A percentile compares a stretch with the other conserved stretches of the same genome.
Evolutionary conservation across 306 rosid species (phyloP).

Genomic region (Alnus rubra): DNA sequence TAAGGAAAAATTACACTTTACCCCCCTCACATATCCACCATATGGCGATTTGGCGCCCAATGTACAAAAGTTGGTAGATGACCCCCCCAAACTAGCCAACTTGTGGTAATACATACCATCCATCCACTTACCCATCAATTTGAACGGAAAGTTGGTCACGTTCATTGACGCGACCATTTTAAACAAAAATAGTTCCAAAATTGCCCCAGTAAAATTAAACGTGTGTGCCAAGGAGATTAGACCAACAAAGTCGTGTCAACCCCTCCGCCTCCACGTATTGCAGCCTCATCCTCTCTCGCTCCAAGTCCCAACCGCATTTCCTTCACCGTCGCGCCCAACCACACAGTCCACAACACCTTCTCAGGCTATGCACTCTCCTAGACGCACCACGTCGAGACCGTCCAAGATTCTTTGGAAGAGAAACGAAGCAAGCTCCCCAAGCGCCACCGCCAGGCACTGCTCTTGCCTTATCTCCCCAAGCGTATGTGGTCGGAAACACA

Average conservation of each 20-base stretch:
- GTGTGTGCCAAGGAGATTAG: no score
- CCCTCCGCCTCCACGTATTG: slow-evolving; percentile 46
- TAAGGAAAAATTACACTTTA: no score
- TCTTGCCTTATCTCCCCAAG: slow-evolving; percentile 50
- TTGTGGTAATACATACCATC: no score
- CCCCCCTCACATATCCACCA: no score
- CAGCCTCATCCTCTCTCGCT: slow-evolving; percentile 75
- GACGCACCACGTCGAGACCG: slow-evolving; percentile 83
- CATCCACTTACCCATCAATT: no score
- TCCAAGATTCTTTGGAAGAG: slow-evolving; percentile 83
- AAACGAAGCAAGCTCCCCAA: slow-evolving; percentile 75
- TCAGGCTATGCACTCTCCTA: slow-evolving; percentile 51
- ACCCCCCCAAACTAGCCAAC: no score
- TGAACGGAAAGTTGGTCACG: no score
- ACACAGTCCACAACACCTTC: slow-evolving; percentile 66
- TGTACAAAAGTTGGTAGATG: no score
- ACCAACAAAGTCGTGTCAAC: not conserved
- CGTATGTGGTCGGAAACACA: slow-evolving; percentile 50
- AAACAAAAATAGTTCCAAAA: no score
- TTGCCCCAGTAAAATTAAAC: no score
- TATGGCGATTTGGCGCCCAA: no score
- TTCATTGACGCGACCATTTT: no score
- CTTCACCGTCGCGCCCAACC: slow-evolving; percentile 76
- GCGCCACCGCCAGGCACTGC: slow-evolving; percentile 65
- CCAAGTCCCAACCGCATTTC: slow-evolving; percentile 75